Evolutionary conservation across 495 filamentous ascomycete species (phyloP).

Genomic region (Letharia columbiana): DNA sequence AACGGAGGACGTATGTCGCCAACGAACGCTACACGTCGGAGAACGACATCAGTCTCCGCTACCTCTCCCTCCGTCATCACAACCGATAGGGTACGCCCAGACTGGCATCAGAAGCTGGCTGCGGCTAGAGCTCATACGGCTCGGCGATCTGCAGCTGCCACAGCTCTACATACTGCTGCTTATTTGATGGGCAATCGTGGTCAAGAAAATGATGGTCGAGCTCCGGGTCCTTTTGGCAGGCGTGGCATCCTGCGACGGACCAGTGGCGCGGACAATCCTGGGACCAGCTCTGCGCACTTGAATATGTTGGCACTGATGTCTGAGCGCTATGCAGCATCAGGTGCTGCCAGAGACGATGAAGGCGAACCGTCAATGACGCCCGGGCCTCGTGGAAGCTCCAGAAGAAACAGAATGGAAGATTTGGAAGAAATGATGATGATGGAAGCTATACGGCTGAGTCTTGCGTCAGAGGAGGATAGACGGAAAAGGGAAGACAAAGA

Average conservation of each 20-base stretch:
- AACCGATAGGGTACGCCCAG: constrained; percentile 83
- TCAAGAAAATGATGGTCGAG: constrained; percentile 41
- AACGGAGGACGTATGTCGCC: constrained; percentile 28
- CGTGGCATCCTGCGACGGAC: constrained; percentile 39
- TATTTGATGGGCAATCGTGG: constrained; percentile 71
- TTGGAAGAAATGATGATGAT: constrained; percentile 98
- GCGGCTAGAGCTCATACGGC: constrained; percentile 77
- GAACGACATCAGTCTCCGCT: constrained; percentile 76
- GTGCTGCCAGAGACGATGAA: constrained; percentile 36
- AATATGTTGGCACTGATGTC: constrained; percentile 45
- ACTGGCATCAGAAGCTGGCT: constrained; percentile 86
- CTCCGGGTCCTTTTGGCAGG: constrained; percentile 39
- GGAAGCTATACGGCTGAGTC: constrained; percentile 82
- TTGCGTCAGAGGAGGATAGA: constrained; percentile 85
- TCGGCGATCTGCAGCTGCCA: constrained; percentile 83
- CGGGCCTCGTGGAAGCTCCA: constrained; percentile 47
- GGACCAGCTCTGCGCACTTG: constrained; percentile 39
- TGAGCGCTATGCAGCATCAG: constrained; percentile 34
- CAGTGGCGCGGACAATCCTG: constrained; percentile 30
- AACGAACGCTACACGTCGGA: constrained; percentile 41
- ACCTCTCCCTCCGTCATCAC: constrained; percentile 75
- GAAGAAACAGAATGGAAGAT: constrained; percentile 67
- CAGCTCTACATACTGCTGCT: constrained; percentile 88
- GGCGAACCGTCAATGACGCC: constrained; percentile 38
- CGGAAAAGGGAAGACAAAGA: constrained; percentile 75